Base-by-base conservation (phyloP, 1,284 basidiomycete species). In the Bondarzewia mesenterica region DNA sequence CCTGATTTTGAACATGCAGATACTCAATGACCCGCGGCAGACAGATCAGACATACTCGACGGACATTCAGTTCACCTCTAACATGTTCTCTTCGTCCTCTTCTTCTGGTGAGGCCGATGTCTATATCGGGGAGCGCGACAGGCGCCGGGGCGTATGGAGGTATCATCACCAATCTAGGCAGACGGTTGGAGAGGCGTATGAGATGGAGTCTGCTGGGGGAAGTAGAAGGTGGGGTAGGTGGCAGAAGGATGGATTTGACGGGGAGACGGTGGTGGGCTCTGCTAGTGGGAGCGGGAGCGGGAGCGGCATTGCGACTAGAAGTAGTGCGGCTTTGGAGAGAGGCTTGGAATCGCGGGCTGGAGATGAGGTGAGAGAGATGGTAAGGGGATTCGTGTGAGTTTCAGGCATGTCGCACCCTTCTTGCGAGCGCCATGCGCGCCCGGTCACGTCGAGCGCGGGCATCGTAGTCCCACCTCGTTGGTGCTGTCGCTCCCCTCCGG, bases 1-100 rank as follows among this genome's bases (percentile, higher is more conserved):
- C 7, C 41, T 48, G 16, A 43, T 48, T 10, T 41, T 48, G 12
- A 42, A 48, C 16, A 36, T 48, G 47, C 46, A 47, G 26, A 41
- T 7, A 12, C 46, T 47, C 27, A 39, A 47, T 16, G 16, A 20
- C 15, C 44, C 44, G 23, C 20, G 15, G 5, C 21, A 41, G 29
- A n/a, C 29, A n/a, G 29, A 32, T n/a, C 10, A 10, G 29, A 4
- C 12, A n/a, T n/a, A 7, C 12, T 12, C 12, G 12, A 32, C 29
- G 29, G 29, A 32, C 12, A 32, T 32, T 7, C 29, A 32, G 29
- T 32, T 32, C 29, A 32, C 29, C 12, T 12, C 29, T 10, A n/a
- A 10, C 29, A 12, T 32, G 29, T 32, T n/a, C 29, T 10, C n/a
- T n/a, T 32, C 29, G 29, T 10, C 12, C 4, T 7, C n/a, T 10